Percentiles rank a stretch among this genome's conserved stretches.
These are phyloP conservation scores for Achaetomium macrosporum DNA, from an alignment of 2,329 filamentous ascomycete genomes.

Conservation along the genomic window DNA sequence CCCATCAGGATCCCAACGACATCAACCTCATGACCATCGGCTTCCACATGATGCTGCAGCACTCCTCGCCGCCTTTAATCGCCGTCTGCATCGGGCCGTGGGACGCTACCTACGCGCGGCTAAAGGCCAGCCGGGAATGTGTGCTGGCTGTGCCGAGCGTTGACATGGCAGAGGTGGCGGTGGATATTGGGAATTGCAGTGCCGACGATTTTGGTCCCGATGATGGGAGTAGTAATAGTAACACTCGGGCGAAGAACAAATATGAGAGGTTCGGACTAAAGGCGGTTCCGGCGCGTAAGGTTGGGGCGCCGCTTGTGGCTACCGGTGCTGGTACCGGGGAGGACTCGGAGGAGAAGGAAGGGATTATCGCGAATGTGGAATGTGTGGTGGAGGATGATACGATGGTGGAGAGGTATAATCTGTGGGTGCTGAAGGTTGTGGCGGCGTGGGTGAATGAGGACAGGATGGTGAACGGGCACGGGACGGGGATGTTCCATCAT, in stretches of 20 bases:
- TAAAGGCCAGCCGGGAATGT: background rate
- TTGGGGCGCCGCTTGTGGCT: background rate
- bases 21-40: conserved; percentile 2
- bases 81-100: background rate
- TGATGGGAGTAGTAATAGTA: background rate
- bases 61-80: background rate
- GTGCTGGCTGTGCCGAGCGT: background rate
- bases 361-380: background rate
- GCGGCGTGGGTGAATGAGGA: background rate
- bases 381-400: background rate
- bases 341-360: background rate
- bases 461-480: background rate
- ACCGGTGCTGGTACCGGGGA: too few relatives aligned
- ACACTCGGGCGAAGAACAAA: background rate
- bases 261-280: background rate
- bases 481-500: background rate
- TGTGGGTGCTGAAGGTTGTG: background rate
- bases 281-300: background rate
- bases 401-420: background rate
- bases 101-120: conserved; percentile 1
- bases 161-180: background rate
- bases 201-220: background rate
- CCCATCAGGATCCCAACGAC: background rate
- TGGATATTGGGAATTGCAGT: background rate
- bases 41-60: conserved; percentile 2